phyloP scores from a whole-genome alignment of 371 early-diverging fungal genomes.

The Mortierella sp. region DNA sequence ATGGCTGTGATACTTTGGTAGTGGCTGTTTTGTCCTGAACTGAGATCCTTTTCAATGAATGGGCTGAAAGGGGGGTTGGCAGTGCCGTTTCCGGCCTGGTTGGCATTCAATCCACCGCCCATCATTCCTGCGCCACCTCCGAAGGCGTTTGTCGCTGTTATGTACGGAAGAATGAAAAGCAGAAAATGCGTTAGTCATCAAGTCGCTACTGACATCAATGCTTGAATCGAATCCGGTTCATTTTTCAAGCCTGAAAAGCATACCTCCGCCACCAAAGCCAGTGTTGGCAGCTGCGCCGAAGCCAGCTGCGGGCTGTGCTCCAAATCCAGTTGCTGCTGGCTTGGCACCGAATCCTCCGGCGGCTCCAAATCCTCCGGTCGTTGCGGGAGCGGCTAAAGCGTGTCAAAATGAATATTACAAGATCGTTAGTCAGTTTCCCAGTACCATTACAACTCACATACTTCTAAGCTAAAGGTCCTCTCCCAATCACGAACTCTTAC shows the following conservation, averaged over 20 bases:
- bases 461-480: too few relatives aligned
- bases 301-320: constrained; percentile 50
- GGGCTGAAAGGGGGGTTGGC: constrained; percentile 81
- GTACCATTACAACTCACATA: neutral
- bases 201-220: neutral
- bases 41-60: constrained; percentile 75
- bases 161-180: constrained; percentile 23
- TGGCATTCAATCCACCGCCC: constrained; percentile 61
- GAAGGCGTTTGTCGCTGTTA: constrained; percentile 61
- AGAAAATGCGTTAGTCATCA: neutral
- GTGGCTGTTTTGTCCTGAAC: constrained; percentile 69
- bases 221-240: neutral
- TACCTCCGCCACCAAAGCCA: constrained; percentile 62
- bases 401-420: neutral
- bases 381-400: constrained; percentile 37
- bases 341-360: constrained; percentile 61
- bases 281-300: constrained; percentile 58
- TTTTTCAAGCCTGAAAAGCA: too few relatives aligned
- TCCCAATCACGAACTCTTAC: constrained; percentile 11
- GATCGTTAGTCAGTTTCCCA: neutral
- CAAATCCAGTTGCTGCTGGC: constrained; percentile 59
- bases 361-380: constrained; percentile 64
- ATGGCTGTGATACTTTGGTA: constrained; percentile 91
- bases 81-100: constrained; percentile 71
- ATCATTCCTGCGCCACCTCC: constrained; percentile 65